phyloP scores from a whole-genome alignment of 2,329 filamentous ascomycete species.

The Zasmidium citrigriseum region DNA sequence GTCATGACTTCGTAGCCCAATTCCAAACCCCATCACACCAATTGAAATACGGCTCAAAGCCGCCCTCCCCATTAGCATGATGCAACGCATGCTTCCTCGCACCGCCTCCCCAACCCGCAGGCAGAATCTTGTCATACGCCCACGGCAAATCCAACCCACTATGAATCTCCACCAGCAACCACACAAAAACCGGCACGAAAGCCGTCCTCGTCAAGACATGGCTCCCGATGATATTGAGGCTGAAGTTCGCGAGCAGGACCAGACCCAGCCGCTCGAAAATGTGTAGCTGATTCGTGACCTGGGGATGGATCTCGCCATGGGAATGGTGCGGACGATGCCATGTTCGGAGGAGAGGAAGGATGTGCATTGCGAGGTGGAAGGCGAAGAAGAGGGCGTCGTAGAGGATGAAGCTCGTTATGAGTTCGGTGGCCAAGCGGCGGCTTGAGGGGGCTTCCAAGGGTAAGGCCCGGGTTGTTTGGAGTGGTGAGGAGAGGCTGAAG shows the following conservation, averaged over 20 bases:
- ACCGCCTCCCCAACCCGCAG: conserved; percentile 27
- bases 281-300: conserved; percentile 31
- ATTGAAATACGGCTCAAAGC: conserved; percentile 29
- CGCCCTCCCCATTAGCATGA: conserved; percentile 21
- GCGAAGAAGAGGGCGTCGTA: conserved; percentile 35
- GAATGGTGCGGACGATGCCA: conserved; percentile 30
- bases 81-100: conserved; percentile 29
- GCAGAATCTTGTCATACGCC: conserved; percentile 32
- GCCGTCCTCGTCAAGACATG: conserved; percentile 32
- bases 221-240: conserved; percentile 31
- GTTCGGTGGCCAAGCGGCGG: conserved; percentile 28
- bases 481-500: conserved; percentile 24
- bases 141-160: conserved; percentile 29
- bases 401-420: conserved; percentile 26
- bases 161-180: conserved; percentile 32
- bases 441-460: conserved; percentile 23
- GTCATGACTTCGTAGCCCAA: no score
- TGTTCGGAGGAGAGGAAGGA: conserved; percentile 16
- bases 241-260: conserved; percentile 34
- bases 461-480: conserved; percentile 25
- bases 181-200: conserved; percentile 33
- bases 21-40: conserved; percentile 29
- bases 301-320: conserved; percentile 33
- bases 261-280: conserved; percentile 28
- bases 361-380: conserved; percentile 30